Base-by-base conservation (phyloP, 352 stramenopile species). In the Peronospora destructor region DNA sequence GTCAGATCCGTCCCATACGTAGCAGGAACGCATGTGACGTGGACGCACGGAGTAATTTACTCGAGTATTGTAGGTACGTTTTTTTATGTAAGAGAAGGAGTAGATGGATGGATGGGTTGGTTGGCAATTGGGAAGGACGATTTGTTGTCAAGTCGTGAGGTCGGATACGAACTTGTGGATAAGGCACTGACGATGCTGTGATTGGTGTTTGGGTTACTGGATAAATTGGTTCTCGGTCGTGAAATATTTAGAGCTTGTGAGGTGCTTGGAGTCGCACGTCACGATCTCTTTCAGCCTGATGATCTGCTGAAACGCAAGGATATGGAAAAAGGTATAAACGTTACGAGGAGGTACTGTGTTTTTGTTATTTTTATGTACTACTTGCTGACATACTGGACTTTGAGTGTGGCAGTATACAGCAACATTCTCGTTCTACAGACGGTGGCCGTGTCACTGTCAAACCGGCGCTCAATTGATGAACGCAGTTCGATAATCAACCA, bases 361-460 rank as follows among this genome's bases (percentile, higher is more conserved):
- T 3, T 6, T 4, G 4, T 26, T 6, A 4, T 26, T 25, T 23
- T 34, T 11, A 6, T 16, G 19, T 30, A 25, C 40, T 35, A 5
- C 3, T 19, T 67, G n/a, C n/a, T n/a, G n/a, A 49, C 34, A 23
- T 45, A 14, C 13, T 39, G 16, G 29, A 11, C 47, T 44, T 11
- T 38, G 38, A 59, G 14, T 41, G 26, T 38, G 4, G 44, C 39
- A 93, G 83, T 93, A 7, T 93, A 90, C 35, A 73, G 67, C 41
- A 89, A 87, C 53, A 83, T 93, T 12, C 59, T 91, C 3, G 68
- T 80, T 10, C 49, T 93, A n/a, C 79, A 93, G 33, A 61, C 53
- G 2, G 77, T 86, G 42, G 77, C 77, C 0, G 69, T 91, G 23
- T 71, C 68, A n/a, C 69, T 91, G 23, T 91, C 79, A 2, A 80